Evolutionary conservation across 805 yeast species (phyloP), one percentile per base, ranked within the genome.

Genomic region (Zygoascus biomembranicola): DNA sequence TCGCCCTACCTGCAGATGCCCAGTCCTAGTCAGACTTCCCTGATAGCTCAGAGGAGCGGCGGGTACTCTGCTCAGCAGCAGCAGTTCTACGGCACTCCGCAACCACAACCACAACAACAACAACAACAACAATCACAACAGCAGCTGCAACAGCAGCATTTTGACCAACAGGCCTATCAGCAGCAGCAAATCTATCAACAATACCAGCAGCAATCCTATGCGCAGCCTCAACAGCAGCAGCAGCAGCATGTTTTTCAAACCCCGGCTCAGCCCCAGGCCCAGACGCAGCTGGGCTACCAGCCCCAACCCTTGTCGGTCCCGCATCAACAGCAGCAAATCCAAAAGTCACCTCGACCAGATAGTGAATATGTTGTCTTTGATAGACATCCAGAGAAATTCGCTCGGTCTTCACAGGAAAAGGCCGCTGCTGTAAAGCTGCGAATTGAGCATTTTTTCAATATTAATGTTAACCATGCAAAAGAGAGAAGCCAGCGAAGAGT

Each of bases 401-500:
- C 86, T n/a, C 82, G 85, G 60, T 63, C 76, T 6, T 77, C 94
- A 0, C 95, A 86, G 62, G 96, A 90, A 62, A 82, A 81, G 61
- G 89, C 96, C 0, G 82, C 95, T 0, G 87, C 92, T 1, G 82
- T 87, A 45, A 89, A 88, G 68, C 74, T 90, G 56, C 83, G 84
- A 59, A 73, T 90, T 49, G 96, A 90, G 66, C 88, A 88, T 64
- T 87, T 81, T 66, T 90, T 89, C 70, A 88, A 88, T 59, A 81
- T 87, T 67, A 82, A 90, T 16, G 95, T 90, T 31, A 79, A 81
- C 52, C 95, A 90, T 67, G 98, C 99, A 0, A 90, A 94, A 57
- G 99, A 94, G 69, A 77, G 99, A 59, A 94, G 92, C 67, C 97
- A 90, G 69, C 81, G 98, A 69, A 77, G 97, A 43, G 79, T 90